A percentile compares a stretch with the other conserved stretches of the same genome.
These are phyloP conservation scores for Diutina neorugosa DNA, from an alignment of 1,139 yeast species.

Conservation along the genomic window DNA sequence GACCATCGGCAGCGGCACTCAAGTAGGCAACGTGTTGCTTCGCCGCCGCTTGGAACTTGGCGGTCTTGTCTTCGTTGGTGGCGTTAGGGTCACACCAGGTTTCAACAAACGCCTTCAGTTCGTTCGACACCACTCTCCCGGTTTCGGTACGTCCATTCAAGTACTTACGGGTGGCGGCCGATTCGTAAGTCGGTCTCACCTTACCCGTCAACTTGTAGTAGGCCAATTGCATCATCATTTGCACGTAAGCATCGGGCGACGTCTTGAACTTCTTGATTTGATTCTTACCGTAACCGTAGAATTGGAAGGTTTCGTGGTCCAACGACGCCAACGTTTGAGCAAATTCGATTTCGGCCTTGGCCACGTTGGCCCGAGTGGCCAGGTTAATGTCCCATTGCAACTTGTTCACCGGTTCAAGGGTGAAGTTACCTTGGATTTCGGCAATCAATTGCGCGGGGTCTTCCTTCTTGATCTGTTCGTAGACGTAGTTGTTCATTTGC, in stretches of 20 bases:
- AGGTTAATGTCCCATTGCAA: constrained; percentile 37
- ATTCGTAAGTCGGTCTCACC: constrained; percentile 86
- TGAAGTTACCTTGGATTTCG: constrained; percentile 15
- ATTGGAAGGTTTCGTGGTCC: constrained; percentile 57
- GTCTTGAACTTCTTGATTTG: constrained; percentile 56
- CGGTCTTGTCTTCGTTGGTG: constrained; percentile 45
- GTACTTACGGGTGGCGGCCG: constrained; percentile 87
- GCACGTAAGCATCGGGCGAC: constrained; percentile 72
- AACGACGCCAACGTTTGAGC: constrained; percentile 39
- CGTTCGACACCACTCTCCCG: constrained; percentile 76
- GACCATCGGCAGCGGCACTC: constrained; percentile 70
- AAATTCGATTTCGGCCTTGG: constrained; percentile 44
- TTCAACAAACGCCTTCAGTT: constrained; percentile 59
- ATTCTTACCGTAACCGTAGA: constrained; percentile 60
- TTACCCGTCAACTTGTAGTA: constrained; percentile 73
- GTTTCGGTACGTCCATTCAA: constrained; percentile 95
- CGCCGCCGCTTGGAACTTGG: constrained; percentile 62
- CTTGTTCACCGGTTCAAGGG: constrained; percentile 8
- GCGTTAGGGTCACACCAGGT: constrained; percentile 59
- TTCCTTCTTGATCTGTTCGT: constrained; percentile 41
- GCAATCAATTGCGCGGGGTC: constrained; percentile 22
- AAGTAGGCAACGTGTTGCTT: constrained; percentile 68
- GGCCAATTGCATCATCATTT: constrained; percentile 66
- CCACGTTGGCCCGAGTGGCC: constrained; percentile 38
- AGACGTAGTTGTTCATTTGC: constrained; percentile 70